These are phyloP conservation scores for Tilletia indica DNA, from an alignment of 1,284 basidiomycete genomes.

Conservation along the genomic window DNA sequence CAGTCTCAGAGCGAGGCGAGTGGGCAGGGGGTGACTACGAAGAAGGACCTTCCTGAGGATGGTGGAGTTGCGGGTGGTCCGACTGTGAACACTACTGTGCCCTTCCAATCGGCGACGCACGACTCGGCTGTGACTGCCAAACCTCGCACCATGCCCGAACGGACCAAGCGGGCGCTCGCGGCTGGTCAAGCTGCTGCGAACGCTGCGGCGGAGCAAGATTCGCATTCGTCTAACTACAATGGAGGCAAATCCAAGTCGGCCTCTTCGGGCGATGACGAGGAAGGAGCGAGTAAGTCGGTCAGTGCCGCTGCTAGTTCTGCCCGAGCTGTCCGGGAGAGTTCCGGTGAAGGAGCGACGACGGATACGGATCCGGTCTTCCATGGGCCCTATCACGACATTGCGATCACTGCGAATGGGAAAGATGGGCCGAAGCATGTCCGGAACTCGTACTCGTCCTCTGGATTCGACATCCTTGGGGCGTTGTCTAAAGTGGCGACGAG, in stretches of 20 bases:
- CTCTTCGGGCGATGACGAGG: constrained; percentile 16
- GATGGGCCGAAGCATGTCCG: constrained; percentile 11
- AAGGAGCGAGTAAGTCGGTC: not conserved
- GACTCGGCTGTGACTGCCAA: not conserved
- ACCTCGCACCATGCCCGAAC: not conserved
- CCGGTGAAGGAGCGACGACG: not conserved
- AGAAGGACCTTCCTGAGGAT: not conserved
- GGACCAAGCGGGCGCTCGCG: constrained; percentile 4
- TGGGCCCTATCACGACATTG: constrained; percentile 16
- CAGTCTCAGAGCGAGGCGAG: not conserved
- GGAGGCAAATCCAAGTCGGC: constrained; percentile 1
- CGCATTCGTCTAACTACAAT: constrained; percentile 16
- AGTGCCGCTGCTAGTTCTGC: not conserved
- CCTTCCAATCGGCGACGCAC: too few species aligned
- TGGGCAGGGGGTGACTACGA: not conserved
- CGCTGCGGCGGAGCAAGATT: constrained; percentile 12
- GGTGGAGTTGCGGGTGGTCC: not conserved
- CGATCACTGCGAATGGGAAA: constrained; percentile 5
- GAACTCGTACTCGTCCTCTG: constrained; percentile 74
- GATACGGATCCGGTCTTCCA: constrained; percentile 13
- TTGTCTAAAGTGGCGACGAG: constrained; percentile 74
- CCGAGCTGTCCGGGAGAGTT: constrained; percentile 1
- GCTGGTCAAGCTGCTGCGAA: constrained; percentile 12
- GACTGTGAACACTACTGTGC: not conserved
- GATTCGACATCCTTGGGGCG: constrained; percentile 83